These are phyloP conservation scores for Trifolium pratense DNA, from an alignment of 306 rosid genomes.

Conservation along the genomic window DNA sequence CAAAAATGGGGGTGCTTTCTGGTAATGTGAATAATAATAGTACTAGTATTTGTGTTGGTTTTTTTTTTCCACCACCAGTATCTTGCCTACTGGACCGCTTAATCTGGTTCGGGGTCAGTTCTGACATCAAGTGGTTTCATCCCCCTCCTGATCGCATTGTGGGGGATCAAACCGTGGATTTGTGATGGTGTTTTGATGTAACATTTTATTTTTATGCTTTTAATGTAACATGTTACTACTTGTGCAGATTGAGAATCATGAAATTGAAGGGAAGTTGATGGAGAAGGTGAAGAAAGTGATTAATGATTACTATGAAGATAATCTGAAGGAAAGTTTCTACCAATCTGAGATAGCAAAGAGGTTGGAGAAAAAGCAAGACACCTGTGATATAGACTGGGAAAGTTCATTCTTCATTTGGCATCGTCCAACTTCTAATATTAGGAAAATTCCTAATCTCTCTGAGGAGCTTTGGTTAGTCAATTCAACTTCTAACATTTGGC, in stretches of 20 bases:
- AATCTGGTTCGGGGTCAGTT: too few relatives aligned
- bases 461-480: conserved; percentile 64
- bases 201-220: neutral
- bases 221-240: conserved; percentile 22
- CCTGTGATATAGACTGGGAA: conserved; percentile 76
- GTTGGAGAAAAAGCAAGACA: conserved; percentile 44
- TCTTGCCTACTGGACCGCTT: too few relatives aligned
- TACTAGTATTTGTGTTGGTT: too few relatives aligned
- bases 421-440: conserved; percentile 70
- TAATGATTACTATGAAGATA: conserved; percentile 70
- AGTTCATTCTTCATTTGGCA: conserved; percentile 82
- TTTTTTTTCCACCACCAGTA: too few relatives aligned
- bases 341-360: conserved; percentile 64
- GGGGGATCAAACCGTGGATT: too few relatives aligned
- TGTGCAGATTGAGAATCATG: conserved; percentile 81
- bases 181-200: neutral
- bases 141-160: too few relatives aligned
- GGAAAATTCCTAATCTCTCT: conserved; percentile 55
- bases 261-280: conserved; percentile 64
- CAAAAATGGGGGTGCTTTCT: conserved; percentile 78
- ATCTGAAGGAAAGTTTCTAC: conserved; percentile 68
- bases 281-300: conserved; percentile 74
- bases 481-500: neutral
- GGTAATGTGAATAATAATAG: conserved; percentile 43
- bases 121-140: too few relatives aligned